Conservation (phyloP, 495 filamentous ascomycete species). For the Trichoderma erinaceum region DNA sequence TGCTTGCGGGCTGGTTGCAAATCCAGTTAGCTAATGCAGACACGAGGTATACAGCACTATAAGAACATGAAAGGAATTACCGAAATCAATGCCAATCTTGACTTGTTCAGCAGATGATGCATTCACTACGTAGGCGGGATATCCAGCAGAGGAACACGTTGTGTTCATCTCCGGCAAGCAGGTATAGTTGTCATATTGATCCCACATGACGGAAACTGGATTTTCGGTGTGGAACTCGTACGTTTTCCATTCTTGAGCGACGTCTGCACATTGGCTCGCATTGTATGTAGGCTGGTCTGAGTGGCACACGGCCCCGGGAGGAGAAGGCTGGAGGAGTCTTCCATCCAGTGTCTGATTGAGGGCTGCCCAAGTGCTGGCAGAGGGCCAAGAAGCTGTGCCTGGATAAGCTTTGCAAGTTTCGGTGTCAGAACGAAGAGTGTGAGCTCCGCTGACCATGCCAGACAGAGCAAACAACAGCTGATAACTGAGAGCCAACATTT, state of each 20-base stretch:
- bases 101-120: constrained; percentile 36
- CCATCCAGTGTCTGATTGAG: constrained; percentile 39
- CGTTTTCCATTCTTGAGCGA: constrained; percentile 30
- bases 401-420: constrained; percentile 31
- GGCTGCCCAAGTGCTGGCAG: constrained; percentile 24
- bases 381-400: constrained; percentile 31
- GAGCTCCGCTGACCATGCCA: not conserved
- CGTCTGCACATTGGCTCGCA: constrained; percentile 28
- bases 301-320: constrained; percentile 54
- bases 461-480: not conserved
- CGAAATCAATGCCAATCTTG: constrained; percentile 39
- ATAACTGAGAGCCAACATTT: not conserved
- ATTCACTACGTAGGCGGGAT: constrained; percentile 46
- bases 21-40: not conserved
- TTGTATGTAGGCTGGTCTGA: constrained; percentile 30
- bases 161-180: constrained; percentile 34
- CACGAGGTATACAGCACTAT: not conserved
- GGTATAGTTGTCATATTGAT: constrained; percentile 40
- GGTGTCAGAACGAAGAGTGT: not conserved
- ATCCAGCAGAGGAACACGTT: constrained; percentile 36
- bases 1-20: constrained; percentile 34
- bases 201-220: constrained; percentile 36
- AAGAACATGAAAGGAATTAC: constrained; percentile 18
- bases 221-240: constrained; percentile 33
- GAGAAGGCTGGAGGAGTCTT: constrained; percentile 43